Evolutionary conservation across 2,329 filamentous ascomycete genomes (phyloP).

Genomic region (Periconia macrospinosa): DNA sequence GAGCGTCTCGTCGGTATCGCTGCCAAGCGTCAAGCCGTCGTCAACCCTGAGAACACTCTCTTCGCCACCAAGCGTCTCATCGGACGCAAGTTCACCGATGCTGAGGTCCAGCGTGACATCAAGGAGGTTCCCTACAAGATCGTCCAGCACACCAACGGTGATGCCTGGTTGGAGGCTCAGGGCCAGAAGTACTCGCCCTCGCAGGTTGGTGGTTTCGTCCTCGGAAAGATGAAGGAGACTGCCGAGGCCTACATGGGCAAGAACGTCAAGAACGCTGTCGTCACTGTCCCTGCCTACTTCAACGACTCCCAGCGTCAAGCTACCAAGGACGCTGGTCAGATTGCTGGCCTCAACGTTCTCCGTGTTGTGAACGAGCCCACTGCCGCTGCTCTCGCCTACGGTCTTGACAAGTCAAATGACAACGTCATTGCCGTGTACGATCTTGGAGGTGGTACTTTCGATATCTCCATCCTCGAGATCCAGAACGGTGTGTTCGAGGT

Average conservation of each 20-base stretch:
- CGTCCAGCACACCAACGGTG: conserved; percentile 80
- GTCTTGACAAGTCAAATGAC: conserved; percentile 89
- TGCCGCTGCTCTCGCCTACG: conserved; percentile 91
- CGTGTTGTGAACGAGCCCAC: conserved; percentile 98
- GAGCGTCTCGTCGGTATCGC: conserved; percentile 95
- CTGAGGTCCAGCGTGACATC: conserved; percentile 95
- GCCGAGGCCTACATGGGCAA: conserved; percentile 91
- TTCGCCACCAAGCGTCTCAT: conserved; percentile 97
- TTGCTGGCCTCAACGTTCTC: conserved; percentile 92
- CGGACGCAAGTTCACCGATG: conserved; percentile 86
- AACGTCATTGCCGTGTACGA: conserved; percentile 94
- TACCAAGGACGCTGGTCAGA: conserved; percentile 97
- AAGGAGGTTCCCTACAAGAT: conserved; percentile 99
- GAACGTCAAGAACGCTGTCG: conserved; percentile 91
- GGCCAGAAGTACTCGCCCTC: conserved; percentile 93
- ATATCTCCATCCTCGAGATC: conserved; percentile 97
- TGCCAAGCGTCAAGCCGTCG: conserved; percentile 96
- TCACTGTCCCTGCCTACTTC: conserved; percentile 97
- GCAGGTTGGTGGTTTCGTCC: conserved; percentile 93
- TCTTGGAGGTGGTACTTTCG: conserved; percentile 97
- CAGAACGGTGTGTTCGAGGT: conserved; percentile 98
- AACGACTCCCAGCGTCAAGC: conserved; percentile 98
- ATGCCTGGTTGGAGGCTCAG: conserved; percentile 93
- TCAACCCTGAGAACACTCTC: conserved; percentile 93
- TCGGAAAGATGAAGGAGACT: conserved; percentile 99